Evolutionary conservation across 768 basidiomycete species (phyloP), one percentile per base, ranked within the genome.

Genomic region (Tulasnella sp.): DNA sequence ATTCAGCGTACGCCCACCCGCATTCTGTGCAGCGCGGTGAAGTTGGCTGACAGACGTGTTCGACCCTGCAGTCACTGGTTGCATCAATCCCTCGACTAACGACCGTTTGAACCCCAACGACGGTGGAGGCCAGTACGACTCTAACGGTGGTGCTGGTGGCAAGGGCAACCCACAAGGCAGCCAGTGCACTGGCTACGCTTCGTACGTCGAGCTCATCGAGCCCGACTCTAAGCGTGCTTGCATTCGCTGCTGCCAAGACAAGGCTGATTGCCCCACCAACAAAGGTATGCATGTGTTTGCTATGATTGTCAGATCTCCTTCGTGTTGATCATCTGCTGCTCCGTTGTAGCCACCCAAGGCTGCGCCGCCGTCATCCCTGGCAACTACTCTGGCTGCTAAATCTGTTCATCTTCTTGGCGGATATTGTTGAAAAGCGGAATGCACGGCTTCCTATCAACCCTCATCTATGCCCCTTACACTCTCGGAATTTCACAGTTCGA

Each of bases 211-310:
- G 73, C 40, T 78, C 37, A 73, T 78, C 44, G 77, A 78, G 37
- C 77, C 77, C n/a, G 37, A 20, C 32, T 44, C 26, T 42, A 74
- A 74, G 6, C 77, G 48, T 9, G 77, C 72, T 35, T 78, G 77
- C 77, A 78, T 78, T 44, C 77, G 77, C 35, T 78, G 77, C 73
- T 78, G 77, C 51, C 72, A 78, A 73, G 77, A 78, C 42, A 48
- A 42, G 26, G 55, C 29, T 37, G 77, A 78, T 51, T 78, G 77
- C 40, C 77, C 72, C 40, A 55, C 67, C 51, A 74, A 74, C 51
- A 37, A 74, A 42, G 75, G 75, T 76, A 46, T 32, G 20, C 20
- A 11, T 6, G 51, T 23, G 10, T n/a, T 70, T 0, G 16, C 75
- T 20, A 23, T 3, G 37, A 15, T 74, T 11, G 10, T 37, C 10